Evolutionary conservation across 1,139 yeast species (phyloP), one percentile per base, ranked within the genome.

Genomic region (Nakaseomyces delphensis): DNA sequence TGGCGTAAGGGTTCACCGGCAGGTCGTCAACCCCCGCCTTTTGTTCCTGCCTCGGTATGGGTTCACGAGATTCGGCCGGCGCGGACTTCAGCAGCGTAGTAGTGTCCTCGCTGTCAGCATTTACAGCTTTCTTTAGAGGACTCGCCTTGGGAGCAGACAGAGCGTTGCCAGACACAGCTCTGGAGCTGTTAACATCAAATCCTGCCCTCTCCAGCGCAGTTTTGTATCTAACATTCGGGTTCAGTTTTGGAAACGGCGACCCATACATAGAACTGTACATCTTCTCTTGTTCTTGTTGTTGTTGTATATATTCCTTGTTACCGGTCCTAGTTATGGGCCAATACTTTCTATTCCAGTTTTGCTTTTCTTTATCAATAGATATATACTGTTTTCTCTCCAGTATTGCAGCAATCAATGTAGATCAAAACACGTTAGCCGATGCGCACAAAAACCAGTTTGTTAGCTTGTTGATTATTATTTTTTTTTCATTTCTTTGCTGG

Each of bases 121-220:
- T 25, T 3, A 25, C n/a, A 25, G 32, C 13, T 13, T 29, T n/a
- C 32, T 29, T 15, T 15, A 25, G 14, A 4, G 36, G 23, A 21
- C 23, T 19, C 7, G 19, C 33, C n/a, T 18, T 20, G 4, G 35
- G 27, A 11, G 15, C 9, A 10, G 11, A 11, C 15, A 24, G 5
- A 16, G 35, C 4, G 9, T n/a, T 30, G 7, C 20, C 35, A 30
- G 35, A 30, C 15, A 30, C 35, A 16, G n/a, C 18, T 16, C 35
- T 30, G 19, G n/a, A n/a, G 5, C 14, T 28, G 7, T 38, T 27
- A 6, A 38, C 25, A 21, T 77, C 83, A 51, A 78, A 78, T 0
- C 84, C 84, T 0, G 83, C 83, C 51, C 83, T 61, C 57, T 78
- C 83, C 50, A 77, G 72, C 4, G 77, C 83, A 1, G 82, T 79